Base-by-base conservation (phyloP, 306 rosid species). In the Fragaria iinumae region DNA sequence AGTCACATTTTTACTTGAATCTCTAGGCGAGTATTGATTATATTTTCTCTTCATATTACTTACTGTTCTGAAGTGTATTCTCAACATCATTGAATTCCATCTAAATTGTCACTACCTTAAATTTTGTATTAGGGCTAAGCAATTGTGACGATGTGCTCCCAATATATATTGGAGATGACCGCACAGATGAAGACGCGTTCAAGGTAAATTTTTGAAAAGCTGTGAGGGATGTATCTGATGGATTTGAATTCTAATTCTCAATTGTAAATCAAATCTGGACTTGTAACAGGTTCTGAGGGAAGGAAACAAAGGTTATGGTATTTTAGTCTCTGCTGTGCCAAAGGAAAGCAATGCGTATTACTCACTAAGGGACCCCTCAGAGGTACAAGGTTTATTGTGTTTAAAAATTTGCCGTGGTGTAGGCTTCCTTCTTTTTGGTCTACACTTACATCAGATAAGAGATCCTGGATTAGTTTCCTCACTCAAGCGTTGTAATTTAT, bases 181-280 rank as follows among this genome's bases (percentile, higher is more conserved):
- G 90, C 12, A 91, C 99, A 0, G 99, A 96, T 43, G 99, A 96
- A 88, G 99, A 96, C 65, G 98, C 98, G 52, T 96, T 96, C 67
- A 88, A 93, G 92, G 99, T 94, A 83, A 80, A 20, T 41, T 70
- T 48, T 44, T 13, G 7, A 70, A 20, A 32, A 41, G 17, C 67
- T 59, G 5, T 59, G n/a, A 17, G 71, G n/a, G 34, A 76, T 52
- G 18, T 67, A 56, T 16, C 57, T 77, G 48, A 56, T 74, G 67
- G 32, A 36, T 52, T 18, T 53, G 21, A 66, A 38, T 18, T 38
- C 17, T 36, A 72, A 74, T 41, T 16, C 63, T 60, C 62, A 11
- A 67, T 63, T 39, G 20, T 44, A 44, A 17, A 74, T 60, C 32
- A 44, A 44, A 74, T 55, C 57, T 13, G 75, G 11, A 75, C 63